Conservation (phyloP, 148 eudicot species). For the Camellia granthamiana region DNA sequence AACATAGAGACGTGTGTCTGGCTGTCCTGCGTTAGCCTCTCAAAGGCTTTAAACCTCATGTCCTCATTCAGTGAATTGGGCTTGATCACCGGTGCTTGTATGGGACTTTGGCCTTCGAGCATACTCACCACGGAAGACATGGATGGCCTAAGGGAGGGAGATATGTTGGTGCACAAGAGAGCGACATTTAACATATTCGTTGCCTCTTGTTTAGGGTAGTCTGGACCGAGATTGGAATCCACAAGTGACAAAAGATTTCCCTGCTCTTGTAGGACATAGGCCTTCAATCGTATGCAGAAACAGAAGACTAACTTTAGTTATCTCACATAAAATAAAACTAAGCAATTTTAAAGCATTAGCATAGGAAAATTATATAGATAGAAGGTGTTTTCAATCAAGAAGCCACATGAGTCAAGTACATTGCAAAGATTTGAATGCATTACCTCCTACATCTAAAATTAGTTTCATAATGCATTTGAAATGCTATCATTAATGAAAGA, state of each 20-base stretch:
- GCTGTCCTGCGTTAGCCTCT: slow-evolving; percentile 40
- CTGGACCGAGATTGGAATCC: slow-evolving; percentile 56
- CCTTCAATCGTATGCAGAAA: slow-evolving; percentile 37
- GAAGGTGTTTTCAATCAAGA: neutral
- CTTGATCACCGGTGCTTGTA: slow-evolving; percentile 56
- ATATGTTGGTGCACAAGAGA: slow-evolving; percentile 61
- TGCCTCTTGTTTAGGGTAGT: slow-evolving; percentile 52
- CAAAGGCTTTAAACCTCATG: slow-evolving; percentile 42
- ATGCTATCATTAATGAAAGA: neutral
- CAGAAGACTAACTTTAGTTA: neutral
- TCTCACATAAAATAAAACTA: neutral
- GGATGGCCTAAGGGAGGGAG: slow-evolving; percentile 61
- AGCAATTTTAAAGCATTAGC: neutral
- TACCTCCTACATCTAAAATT: neutral
- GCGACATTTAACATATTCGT: slow-evolving; percentile 45
- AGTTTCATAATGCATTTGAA: neutral
- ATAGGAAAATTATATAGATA: neutral
- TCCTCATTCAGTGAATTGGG: slow-evolving; percentile 27
- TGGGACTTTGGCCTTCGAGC: slow-evolving; percentile 50
- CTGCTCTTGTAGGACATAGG: slow-evolving; percentile 79
- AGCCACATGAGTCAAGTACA: neutral
- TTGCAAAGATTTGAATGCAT: neutral
- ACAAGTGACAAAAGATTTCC: slow-evolving; percentile 76
- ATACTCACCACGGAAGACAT: slow-evolving; percentile 74
- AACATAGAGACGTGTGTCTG: slow-evolving; percentile 33